Evolutionary conservation across 2,329 filamentous ascomycete genomes (phyloP).

Genomic region (Talaromyces verruculosus): DNA sequence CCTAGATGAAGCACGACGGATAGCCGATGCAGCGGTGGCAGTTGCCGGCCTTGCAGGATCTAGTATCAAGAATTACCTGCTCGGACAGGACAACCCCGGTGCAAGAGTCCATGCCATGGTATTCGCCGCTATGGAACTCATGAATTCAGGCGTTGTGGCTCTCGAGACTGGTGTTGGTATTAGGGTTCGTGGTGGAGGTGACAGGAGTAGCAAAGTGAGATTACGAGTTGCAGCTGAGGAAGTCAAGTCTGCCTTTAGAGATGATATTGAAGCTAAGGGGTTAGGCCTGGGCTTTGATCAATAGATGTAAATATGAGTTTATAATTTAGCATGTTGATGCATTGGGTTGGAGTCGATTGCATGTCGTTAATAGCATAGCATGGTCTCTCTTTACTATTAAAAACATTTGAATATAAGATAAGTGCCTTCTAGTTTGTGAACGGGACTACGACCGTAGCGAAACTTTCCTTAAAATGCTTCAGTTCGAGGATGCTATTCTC

Average conservation of each 20-base stretch:
- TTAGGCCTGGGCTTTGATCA: constrained; percentile 61
- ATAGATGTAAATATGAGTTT: constrained; percentile 23
- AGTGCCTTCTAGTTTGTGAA: not conserved
- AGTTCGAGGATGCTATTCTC: not conserved
- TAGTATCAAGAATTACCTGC: constrained; percentile 62
- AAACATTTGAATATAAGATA: not conserved
- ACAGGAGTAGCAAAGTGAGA: constrained; percentile 82
- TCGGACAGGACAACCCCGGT: constrained; percentile 42
- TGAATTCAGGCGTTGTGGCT: constrained; percentile 83
- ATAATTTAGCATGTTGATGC: not conserved
- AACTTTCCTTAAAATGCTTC: not conserved
- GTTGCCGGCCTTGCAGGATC: constrained; percentile 54
- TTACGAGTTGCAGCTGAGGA: constrained; percentile 88
- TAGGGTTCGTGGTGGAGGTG: constrained; percentile 57
- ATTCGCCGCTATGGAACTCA: constrained; percentile 74
- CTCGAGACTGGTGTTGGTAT: constrained; percentile 58
- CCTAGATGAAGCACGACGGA: constrained; percentile 76
- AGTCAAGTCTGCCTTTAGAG: constrained; percentile 79
- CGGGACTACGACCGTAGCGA: not conserved
- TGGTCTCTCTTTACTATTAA: not conserved
- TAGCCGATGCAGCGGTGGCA: constrained; percentile 51
- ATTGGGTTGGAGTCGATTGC: not conserved
- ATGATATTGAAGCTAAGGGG: constrained; percentile 82
- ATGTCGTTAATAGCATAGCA: not conserved
- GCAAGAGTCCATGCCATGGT: constrained; percentile 62